Conservation (phyloP, 176 grass and related monocot genomes). For the Paspalum vaginatum region DNA sequence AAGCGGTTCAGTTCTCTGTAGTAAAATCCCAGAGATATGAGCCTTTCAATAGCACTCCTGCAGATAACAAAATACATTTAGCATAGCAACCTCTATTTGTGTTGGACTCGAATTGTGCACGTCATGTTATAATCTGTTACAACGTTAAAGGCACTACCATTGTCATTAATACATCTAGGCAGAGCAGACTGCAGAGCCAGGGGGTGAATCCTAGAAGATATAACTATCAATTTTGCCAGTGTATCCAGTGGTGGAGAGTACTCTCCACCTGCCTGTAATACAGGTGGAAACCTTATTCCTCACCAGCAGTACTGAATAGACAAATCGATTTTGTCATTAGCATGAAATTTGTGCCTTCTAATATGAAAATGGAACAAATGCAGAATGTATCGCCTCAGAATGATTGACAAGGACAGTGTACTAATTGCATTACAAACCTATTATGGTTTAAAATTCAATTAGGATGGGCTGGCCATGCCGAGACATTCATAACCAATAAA, state of each 20-base stretch:
- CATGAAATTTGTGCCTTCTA: neutral
- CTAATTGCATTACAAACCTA: neutral
- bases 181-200: neutral
- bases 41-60: constrained; percentile 88
- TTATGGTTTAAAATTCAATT: neutral
- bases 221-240: neutral
- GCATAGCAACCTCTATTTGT: neutral
- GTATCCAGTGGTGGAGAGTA: neutral
- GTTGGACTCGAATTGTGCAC: neutral
- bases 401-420: neutral
- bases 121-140: neutral
- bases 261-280: neutral
- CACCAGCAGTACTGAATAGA: neutral
- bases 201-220: neutral
- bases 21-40: constrained; percentile 85
- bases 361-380: neutral
- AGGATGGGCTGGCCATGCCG: neutral
- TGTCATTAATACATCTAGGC: neutral
- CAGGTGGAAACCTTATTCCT: neutral
- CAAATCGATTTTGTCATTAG: neutral
- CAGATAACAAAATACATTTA: constrained; percentile 30
- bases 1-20: constrained; percentile 90
- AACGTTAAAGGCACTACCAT: neutral
- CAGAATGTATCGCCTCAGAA: neutral
- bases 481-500: neutral